A percentile compares a stretch with the other conserved stretches of the same genome.
Conservation (phyloP, 73 alveolate genomes). For the Effrenium voratum region DNA sequence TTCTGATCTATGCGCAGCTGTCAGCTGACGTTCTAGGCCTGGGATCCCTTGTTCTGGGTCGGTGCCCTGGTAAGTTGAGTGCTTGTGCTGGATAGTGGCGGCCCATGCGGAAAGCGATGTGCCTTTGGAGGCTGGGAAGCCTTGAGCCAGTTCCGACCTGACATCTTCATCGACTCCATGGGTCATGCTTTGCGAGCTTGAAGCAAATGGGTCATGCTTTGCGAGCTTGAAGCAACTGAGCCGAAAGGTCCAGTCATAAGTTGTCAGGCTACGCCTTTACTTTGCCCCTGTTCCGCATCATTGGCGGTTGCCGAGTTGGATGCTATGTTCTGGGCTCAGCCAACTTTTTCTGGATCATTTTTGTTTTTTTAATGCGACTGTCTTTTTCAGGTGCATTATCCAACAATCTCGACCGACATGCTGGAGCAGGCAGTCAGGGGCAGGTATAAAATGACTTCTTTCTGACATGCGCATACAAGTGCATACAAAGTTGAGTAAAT, state of each 20-base stretch:
- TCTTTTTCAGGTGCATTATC: slow-evolving; percentile 98
- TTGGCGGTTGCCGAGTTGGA: slow-evolving; percentile 89
- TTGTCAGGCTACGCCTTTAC: slow-evolving; percentile 96
- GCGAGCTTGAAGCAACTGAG: no score
- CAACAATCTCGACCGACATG: slow-evolving; percentile 98
- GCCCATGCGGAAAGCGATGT: neutral
- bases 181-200: slow-evolving; percentile 95
- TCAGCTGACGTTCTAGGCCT: slow-evolving; percentile 28
- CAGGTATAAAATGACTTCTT: no score
- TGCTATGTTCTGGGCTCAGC: slow-evolving; percentile 42
- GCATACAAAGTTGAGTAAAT: no score
- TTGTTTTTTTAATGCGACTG: slow-evolving; percentile 92
- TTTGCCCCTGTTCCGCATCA: slow-evolving; percentile 96
- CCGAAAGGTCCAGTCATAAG: neutral
- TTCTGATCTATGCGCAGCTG: neutral
- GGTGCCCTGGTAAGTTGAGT: neutral
- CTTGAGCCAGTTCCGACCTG: slow-evolving; percentile 96
- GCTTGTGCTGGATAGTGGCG: neutral
- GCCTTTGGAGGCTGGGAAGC: slow-evolving; percentile 95
- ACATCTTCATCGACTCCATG: slow-evolving; percentile 97
- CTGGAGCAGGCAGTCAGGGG: slow-evolving; percentile 95
- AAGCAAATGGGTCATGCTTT: no score
- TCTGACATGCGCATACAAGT: no score
- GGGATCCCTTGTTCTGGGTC: slow-evolving; percentile 87
- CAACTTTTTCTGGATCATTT: neutral